Percentiles rank a stretch among this genome's conserved stretches.
phyloP scores from a whole-genome alignment of 1,284 basidiomycete genomes.

The Apiotrichum sp. region DNA sequence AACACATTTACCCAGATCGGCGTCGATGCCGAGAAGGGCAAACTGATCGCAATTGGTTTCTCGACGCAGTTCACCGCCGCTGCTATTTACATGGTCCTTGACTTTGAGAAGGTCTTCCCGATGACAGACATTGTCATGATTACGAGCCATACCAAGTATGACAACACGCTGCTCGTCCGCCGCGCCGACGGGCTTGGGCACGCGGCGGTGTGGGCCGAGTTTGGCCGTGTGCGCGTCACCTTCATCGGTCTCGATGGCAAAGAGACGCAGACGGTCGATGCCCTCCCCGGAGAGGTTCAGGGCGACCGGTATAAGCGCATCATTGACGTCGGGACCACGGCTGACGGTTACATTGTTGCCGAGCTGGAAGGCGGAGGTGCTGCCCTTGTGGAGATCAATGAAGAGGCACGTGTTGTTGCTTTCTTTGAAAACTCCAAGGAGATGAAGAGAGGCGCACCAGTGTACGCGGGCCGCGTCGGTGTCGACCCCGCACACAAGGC shows the following conservation, averaged over 20 bases:
- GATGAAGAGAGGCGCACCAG: conserved; percentile 11
- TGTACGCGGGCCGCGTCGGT: conserved; percentile 49
- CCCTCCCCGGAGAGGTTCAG: conserved; percentile 35
- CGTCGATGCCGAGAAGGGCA: conserved; percentile 54
- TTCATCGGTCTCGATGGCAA: conserved; percentile 23
- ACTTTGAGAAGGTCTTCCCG: conserved; percentile 55
- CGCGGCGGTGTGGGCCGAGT: conserved; percentile 62
- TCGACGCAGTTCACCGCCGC: conserved; percentile 57
- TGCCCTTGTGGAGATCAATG: conserved; percentile 54
- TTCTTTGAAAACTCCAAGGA: conserved; percentile 55
- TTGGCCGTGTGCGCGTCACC: conserved; percentile 49
- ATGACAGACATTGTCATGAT: conserved; percentile 53
- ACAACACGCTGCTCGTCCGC: conserved; percentile 29
- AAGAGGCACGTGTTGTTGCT: conserved; percentile 52
- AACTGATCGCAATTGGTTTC: conserved; percentile 60
- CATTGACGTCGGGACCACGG: conserved; percentile 34
- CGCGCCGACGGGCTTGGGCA: conserved; percentile 28
- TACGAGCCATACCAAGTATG: conserved; percentile 51
- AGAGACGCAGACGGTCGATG: conserved; percentile 54
- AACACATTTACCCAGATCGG: conserved; percentile 59
- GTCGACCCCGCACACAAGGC: conserved; percentile 4
- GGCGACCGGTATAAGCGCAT: conserved; percentile 24
- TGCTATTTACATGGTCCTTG: conserved; percentile 52
- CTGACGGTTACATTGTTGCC: conserved; percentile 44
- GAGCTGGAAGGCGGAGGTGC: conserved; percentile 55